These are phyloP conservation scores for Globisporangium cylindrosporum DNA, from an alignment of 352 stramenopile species.

Conservation along the genomic window DNA sequence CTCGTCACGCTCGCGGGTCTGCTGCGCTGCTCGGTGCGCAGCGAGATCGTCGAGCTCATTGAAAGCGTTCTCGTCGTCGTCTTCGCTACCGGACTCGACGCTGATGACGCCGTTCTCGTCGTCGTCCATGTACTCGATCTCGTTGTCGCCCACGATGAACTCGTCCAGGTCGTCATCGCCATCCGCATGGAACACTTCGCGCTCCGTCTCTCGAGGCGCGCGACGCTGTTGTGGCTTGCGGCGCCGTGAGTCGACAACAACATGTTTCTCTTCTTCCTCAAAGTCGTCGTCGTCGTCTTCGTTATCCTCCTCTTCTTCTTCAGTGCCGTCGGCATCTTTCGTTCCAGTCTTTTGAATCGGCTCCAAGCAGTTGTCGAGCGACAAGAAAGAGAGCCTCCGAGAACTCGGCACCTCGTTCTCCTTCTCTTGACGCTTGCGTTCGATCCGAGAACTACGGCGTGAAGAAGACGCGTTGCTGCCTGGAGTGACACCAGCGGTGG, in stretches of 20 bases:
- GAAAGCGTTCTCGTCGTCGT: slow-evolving; percentile 32
- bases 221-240: slow-evolving; percentile 15
- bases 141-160: slow-evolving; percentile 76
- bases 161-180: slow-evolving; percentile 70
- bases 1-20: slow-evolving; percentile 60
- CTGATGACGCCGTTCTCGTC: slow-evolving; percentile 73
- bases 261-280: slow-evolving; percentile 25
- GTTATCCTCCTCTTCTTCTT: slow-evolving; percentile 17
- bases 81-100: slow-evolving; percentile 47
- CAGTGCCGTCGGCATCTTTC: slow-evolving; percentile 20
- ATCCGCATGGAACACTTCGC: slow-evolving; percentile 43
- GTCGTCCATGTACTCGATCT: slow-evolving; percentile 87
- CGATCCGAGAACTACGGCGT: slow-evolving; percentile 60
- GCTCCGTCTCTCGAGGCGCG: slow-evolving; percentile 18
- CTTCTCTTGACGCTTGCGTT: slow-evolving; percentile 54
- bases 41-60: slow-evolving; percentile 35
- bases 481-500: slow-evolving; percentile 3
- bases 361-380: slow-evolving; percentile 70
- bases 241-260: background rate
- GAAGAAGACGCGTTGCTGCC: slow-evolving; percentile 34
- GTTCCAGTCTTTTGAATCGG: slow-evolving; percentile 16
- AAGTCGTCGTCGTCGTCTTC: slow-evolving; percentile 30
- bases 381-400: slow-evolving; percentile 57
- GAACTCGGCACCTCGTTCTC: slow-evolving; percentile 25
- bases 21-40: slow-evolving; percentile 30